A percentile compares a stretch with the other conserved stretches of the same genome.
Evolutionary conservation across 2,329 filamentous ascomycete genomes (phyloP).

Genomic region (Myrmaecium sp.): DNA sequence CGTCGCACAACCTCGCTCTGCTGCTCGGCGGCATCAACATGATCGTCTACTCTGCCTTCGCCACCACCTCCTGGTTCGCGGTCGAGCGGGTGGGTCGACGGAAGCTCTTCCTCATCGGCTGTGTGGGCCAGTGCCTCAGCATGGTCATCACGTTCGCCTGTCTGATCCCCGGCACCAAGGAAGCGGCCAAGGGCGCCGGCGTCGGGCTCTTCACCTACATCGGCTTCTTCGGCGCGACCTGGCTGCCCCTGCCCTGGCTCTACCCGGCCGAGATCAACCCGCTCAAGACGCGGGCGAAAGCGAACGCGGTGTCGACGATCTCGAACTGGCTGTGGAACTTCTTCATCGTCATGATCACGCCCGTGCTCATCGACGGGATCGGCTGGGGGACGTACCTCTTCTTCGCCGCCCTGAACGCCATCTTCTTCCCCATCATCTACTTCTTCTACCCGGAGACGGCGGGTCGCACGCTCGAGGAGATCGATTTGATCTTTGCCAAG

Average conservation of each 20-base stretch:
- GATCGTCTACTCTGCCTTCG: slow-evolving; percentile 14
- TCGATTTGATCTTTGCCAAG: slow-evolving; percentile 12
- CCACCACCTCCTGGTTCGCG: slow-evolving; percentile 12
- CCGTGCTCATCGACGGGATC: slow-evolving; percentile 7
- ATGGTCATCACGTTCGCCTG: slow-evolving; percentile 13
- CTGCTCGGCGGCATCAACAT: slow-evolving; percentile 8
- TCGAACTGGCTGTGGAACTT: slow-evolving; percentile 23
- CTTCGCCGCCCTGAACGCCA: slow-evolving; percentile 5
- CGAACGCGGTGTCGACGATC: slow-evolving; percentile 18
- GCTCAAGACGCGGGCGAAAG: slow-evolving; percentile 17
- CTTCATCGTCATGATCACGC: slow-evolving; percentile 27
- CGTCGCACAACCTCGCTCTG: slow-evolving; percentile 14
- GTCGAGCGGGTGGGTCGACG: slow-evolving; percentile 15
- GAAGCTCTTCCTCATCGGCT: slow-evolving; percentile 17
- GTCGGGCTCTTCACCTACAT: slow-evolving; percentile 39
- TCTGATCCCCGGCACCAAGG: slow-evolving; percentile 3
- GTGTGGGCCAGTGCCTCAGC: slow-evolving; percentile 13
- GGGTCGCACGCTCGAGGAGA: slow-evolving; percentile 13
- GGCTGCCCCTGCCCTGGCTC: slow-evolving; percentile 29
- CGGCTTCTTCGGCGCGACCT: slow-evolving; percentile 35
- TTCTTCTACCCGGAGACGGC: slow-evolving; percentile 15
- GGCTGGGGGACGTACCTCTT: slow-evolving; percentile 5
- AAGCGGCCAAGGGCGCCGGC: slow-evolving; percentile 23
- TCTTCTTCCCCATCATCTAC: slow-evolving; percentile 9
- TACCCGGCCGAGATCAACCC: slow-evolving; percentile 35